A percentile compares a stretch with the other conserved stretches of the same genome.
phyloP scores from a whole-genome alignment of 768 basidiomycete genomes.

The Kwoniella botswanensis region DNA sequence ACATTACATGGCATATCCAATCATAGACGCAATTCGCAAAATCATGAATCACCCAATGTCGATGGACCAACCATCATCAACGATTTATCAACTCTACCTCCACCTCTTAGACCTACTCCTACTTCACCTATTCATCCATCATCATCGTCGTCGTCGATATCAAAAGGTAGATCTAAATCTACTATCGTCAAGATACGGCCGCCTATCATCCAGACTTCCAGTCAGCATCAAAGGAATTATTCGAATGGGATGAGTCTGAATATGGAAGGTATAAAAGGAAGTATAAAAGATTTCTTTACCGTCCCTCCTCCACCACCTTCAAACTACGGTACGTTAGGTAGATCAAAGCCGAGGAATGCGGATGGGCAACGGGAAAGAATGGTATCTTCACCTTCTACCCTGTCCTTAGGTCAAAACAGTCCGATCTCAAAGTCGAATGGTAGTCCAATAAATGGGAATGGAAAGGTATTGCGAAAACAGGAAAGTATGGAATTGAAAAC shows the following conservation, averaged over 20 bases:
- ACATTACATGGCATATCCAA: background rate
- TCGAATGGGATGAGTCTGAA: background rate
- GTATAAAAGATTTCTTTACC: conserved; percentile 40
- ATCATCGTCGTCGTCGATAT: background rate
- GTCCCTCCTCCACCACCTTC: conserved; percentile 44
- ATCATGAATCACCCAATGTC: background rate
- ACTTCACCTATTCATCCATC: conserved; percentile 3
- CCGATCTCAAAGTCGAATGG: background rate
- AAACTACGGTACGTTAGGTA: background rate
- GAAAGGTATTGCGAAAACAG: background rate
- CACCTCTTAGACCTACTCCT: conserved; percentile 17
- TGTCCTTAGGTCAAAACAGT: conserved; percentile 7
- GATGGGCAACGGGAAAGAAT: background rate
- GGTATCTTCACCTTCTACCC: background rate
- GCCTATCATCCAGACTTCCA: conserved; percentile 8
- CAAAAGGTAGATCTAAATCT: conserved; percentile 21
- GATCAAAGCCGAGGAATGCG: background rate
- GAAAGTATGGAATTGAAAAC: conserved; percentile 20
- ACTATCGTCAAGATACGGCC: conserved; percentile 35
- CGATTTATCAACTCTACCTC: conserved; percentile 30
- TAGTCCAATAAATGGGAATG: background rate
- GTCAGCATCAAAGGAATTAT: background rate
- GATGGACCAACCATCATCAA: conserved; percentile 24
- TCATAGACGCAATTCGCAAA: background rate
- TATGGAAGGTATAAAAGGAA: conserved; percentile 20